A percentile compares a stretch with the other conserved stretches of the same genome.
phyloP scores from a whole-genome alignment of 1,284 basidiomycete genomes.

The Waitea zeae region DNA sequence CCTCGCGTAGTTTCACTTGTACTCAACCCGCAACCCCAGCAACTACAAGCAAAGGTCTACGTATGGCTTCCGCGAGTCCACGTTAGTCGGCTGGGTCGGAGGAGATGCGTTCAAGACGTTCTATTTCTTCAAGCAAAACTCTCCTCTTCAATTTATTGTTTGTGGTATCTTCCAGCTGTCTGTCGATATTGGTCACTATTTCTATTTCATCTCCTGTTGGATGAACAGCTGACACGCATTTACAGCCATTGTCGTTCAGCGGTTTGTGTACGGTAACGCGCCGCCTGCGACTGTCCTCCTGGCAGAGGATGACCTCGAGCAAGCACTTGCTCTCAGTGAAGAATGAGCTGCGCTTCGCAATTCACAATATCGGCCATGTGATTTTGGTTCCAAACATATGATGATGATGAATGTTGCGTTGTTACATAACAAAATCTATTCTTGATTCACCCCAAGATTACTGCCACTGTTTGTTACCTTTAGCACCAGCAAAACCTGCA shows the following conservation, averaged over 20 bases:
- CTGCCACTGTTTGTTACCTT: too few relatives aligned
- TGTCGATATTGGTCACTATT: conserved; percentile 40
- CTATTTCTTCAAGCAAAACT: conserved; percentile 59
- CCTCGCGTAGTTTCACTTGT: conserved; percentile 10
- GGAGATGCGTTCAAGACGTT: conserved; percentile 71
- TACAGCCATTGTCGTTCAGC: conserved; percentile 52
- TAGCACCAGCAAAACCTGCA: too few relatives aligned
- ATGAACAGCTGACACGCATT: conserved; percentile 5
- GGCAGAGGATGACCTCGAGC: conserved; percentile 55
- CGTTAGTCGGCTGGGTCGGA: conserved; percentile 66
- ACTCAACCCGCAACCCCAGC: conserved; percentile 21
- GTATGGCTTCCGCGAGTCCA: conserved; percentile 73
- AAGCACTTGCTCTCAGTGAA: conserved; percentile 44
- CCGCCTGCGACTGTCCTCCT: conserved; percentile 30
- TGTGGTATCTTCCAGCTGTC: conserved; percentile 72
- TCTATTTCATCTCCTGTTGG: conserved; percentile 1
- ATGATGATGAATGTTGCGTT: too few relatives aligned
- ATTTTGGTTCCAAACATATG: too few relatives aligned
- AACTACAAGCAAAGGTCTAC: conserved; percentile 62
- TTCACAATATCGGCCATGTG: too few relatives aligned
- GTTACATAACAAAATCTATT: too few relatives aligned
- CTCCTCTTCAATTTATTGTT: conserved; percentile 62
- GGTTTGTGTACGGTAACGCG: conserved; percentile 49
- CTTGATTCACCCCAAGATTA: too few relatives aligned
- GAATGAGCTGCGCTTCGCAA: too few relatives aligned